Evolutionary conservation across 192 early-diverging fungal species (phyloP).

Genomic region (Entomortierella lignicola): DNA sequence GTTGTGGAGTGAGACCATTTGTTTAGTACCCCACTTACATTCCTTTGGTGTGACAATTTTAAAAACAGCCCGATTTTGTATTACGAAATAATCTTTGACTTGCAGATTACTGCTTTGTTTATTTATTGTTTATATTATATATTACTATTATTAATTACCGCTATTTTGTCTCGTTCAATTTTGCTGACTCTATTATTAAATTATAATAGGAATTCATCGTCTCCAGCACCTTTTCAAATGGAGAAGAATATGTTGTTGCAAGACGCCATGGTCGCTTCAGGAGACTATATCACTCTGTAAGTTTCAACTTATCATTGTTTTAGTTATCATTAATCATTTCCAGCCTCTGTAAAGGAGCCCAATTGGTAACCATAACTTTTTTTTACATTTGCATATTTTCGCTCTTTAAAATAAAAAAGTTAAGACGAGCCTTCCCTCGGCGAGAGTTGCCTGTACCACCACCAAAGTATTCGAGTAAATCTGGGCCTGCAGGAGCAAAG

Average conservation of each 20-base stretch:
- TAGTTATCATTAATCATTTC: background rate
- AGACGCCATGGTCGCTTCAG: slow-evolving; percentile 62
- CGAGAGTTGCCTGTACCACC: slow-evolving; percentile 60
- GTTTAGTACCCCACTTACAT: background rate
- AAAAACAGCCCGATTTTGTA: too few relatives aligned
- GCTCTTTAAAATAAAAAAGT: too few relatives aligned
- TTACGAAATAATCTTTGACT: too few relatives aligned
- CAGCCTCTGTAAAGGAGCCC: too few relatives aligned
- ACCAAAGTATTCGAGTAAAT: slow-evolving; percentile 46
- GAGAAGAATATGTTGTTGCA: slow-evolving; percentile 50
- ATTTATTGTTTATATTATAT: too few relatives aligned
- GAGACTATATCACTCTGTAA: slow-evolving; percentile 54
- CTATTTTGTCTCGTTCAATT: too few relatives aligned
- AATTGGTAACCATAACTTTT: background rate
- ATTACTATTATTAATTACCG: too few relatives aligned
- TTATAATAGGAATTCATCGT: slow-evolving; percentile 60
- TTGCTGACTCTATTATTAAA: background rate
- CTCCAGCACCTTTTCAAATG: slow-evolving; percentile 31
- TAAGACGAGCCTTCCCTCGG: slow-evolving; percentile 58
- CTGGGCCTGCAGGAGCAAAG: slow-evolving; percentile 12
- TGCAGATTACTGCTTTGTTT: too few relatives aligned
- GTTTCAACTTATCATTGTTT: background rate
- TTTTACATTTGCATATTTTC: too few relatives aligned
- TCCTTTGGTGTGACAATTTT: too few relatives aligned
- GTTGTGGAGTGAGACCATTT: background rate